Evolutionary conservation across 2,329 filamentous ascomycete species (phyloP), one percentile per base, ranked within the genome.

Genomic region (Ophiostoma ulmi): DNA sequence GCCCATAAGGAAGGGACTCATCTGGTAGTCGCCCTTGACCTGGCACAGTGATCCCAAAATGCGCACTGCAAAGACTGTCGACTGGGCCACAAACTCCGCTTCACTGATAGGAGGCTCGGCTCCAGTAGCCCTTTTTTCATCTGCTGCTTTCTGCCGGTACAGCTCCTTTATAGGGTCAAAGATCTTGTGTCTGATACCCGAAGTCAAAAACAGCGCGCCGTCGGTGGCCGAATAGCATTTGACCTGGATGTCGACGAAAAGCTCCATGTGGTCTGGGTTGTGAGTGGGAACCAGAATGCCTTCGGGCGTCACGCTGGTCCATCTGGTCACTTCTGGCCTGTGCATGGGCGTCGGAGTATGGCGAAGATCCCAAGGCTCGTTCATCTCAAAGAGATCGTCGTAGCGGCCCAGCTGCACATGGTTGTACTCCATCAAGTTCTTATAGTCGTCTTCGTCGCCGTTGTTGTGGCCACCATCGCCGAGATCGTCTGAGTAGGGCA

Each of bases 231-330:
- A n/a, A 36, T 39, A 39, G 63, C 20, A 20, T 36, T 22, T 41
- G 36, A 65, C 63, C 31, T 65, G 35, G 36, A 65, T 39, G 8
- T 65, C 63, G 20, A 65, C 20, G 20, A 3, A 20, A 7, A 65
- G 20, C 3, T 39, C 63, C 4, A 39, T 2, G 20, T 11, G 5
- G 6, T n/a, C 10, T 13, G 1, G 2, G n/a, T 65, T 13, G 36
- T 39, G 63, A 3, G 10, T 22, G 13, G 63, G 63, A 17, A 65
- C 7, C 35, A 39, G 20, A 6, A 65, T n/a, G 36, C 36, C 63
- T 7, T 65, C 36, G 36, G 63, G 63, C 36, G 63, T 65, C 63
- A 65, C 63, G 36, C 63, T 65, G 31, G 63, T 65, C 63, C 63
- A 65, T 20, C 31, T 20, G 14, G 14, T 36, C 14, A 8, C 1